These are phyloP conservation scores for Colletotrichum salicis DNA, from an alignment of 2,329 filamentous ascomycete genomes.

Conservation along the genomic window DNA sequence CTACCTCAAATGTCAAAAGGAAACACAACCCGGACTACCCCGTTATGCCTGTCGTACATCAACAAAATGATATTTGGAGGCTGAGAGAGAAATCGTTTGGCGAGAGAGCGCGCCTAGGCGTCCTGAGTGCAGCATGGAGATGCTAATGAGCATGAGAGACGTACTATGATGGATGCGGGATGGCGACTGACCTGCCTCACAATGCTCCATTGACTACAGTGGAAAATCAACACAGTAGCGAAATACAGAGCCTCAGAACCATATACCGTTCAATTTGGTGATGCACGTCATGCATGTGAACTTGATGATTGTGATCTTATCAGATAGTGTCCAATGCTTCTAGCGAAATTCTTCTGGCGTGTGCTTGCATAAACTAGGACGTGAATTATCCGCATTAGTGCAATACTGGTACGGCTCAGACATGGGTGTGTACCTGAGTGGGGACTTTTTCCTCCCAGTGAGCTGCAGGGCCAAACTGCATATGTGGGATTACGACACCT, in stretches of 20 bases:
- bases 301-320: background rate
- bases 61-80: background rate
- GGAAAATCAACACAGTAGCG: conserved; percentile 36
- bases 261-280: background rate
- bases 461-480: conserved; percentile 20
- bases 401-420: background rate
- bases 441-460: conserved; percentile 2
- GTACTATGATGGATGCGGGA: conserved; percentile 36
- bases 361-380: conserved; percentile 5
- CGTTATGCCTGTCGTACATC: background rate
- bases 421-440: background rate
- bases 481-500: conserved; percentile 45
- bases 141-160: conserved; percentile 29
- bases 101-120: conserved; percentile 30
- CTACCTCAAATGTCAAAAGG: conserved; percentile 18
- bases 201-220: conserved; percentile 16
- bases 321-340: background rate
- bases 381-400: conserved; percentile 9
- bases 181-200: conserved; percentile 23
- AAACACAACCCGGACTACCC: background rate
- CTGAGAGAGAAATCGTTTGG: conserved; percentile 23
- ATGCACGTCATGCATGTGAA: background rate
- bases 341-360: background rate
- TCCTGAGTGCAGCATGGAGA: conserved; percentile 35
- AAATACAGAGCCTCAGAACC: conserved; percentile 36